Percentiles rank a stretch among this genome's conserved stretches.
phyloP scores from a whole-genome alignment of 352 stramenopile genomes.

The Globisporangium iwayamae region DNA sequence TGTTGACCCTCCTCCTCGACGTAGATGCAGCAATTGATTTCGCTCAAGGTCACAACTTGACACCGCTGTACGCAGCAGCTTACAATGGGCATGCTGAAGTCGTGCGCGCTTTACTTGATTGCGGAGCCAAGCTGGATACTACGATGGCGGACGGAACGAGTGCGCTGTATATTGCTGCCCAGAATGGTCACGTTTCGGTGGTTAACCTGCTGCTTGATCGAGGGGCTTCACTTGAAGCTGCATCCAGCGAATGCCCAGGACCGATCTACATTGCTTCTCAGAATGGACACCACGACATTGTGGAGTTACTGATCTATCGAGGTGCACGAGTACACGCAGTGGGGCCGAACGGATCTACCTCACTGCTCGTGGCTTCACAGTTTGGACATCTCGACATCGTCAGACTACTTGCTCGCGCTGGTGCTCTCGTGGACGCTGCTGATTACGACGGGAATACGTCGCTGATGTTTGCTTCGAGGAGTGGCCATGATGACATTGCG shows the following conservation, averaged over 20 bases:
- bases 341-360: background rate
- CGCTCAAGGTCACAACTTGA: background rate
- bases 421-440: background rate
- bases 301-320: background rate
- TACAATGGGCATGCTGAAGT: background rate
- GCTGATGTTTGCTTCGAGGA: slow-evolving; percentile 6
- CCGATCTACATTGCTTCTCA: slow-evolving; percentile 4
- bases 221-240: slow-evolving; percentile 4
- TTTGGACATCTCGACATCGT: slow-evolving; percentile 7
- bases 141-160: background rate
- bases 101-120: background rate
- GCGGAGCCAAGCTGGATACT: background rate
- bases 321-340: slow-evolving; percentile 4
- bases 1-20: slow-evolving; percentile 4
- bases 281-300: slow-evolving; percentile 5
- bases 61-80: slow-evolving; percentile 10
- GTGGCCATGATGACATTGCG: background rate
- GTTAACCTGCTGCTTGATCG: slow-evolving; percentile 5
- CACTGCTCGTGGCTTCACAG: background rate
- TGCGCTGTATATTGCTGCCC: background rate
- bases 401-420: background rate
- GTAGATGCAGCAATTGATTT: slow-evolving; percentile 2
- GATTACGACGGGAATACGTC: slow-evolving; percentile 2
- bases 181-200: slow-evolving; percentile 1
- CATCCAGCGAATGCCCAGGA: background rate